Evolutionary conservation across 345 rosid species (phyloP), one percentile per base, ranked within the genome.

Genomic region (Clausena lansium): DNA sequence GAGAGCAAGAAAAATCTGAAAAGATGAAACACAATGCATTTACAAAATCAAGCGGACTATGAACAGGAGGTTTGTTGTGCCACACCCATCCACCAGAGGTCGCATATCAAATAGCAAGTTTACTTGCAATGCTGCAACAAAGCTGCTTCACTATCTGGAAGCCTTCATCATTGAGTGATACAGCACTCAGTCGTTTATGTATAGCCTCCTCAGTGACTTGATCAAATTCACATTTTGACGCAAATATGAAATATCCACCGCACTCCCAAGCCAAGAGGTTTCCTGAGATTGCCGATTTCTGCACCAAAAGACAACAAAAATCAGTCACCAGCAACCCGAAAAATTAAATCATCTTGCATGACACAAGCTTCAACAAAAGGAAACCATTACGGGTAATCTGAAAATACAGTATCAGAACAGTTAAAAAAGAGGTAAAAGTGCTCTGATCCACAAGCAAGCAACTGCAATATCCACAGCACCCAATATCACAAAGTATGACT

Each of bases 181-280:
- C 68, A 64, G 68, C 32, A 58, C 64, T 75, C 55, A 86, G 80
- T n/a, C 27, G 71, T 60, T 79, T 71, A 27, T 77, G 75, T 52
- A 83, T 74, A 15, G 27, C 72, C 58, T 70, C 81, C 77, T 81
- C 88, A 1, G 77, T 81, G 28, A 77, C 84, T 74, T 74, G 74
- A 75, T 83, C 77, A 27, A 79, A 86, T 79, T 83, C 85, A 73
- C 22, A 61, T 57, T 76, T 86, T 45, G 81, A 71, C 76, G 50
- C 73, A 68, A 79, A 83, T 74, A 61, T 61, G 64, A 79, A 83
- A 74, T 83, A 86, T 33, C 88, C 88, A 70, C 81, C 77, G 76
- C 86, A 81, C 59, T 81, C 86, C 83, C 83, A 83, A 19, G 86
- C 86, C n/a, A 83, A 83, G 73, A 86, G 72, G 64, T 71, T 41